Percentiles rank a stretch among this genome's conserved stretches.
phyloP scores from a whole-genome alignment of 2,329 filamentous ascomycete species.

The Achaetomium macrosporum region DNA sequence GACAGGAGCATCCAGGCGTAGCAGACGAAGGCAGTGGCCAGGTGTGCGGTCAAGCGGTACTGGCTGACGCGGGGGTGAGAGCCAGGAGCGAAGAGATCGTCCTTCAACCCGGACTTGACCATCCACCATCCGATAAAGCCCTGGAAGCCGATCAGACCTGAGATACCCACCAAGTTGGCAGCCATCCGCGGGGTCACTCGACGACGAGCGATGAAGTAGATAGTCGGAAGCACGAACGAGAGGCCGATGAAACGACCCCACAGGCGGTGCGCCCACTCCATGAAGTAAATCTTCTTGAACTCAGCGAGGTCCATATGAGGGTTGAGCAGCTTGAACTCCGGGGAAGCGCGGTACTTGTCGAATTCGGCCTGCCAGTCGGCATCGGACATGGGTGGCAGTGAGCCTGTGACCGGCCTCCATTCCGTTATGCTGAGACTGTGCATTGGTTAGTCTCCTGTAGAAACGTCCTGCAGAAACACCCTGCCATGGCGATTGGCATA shows the following conservation, averaged over 20 bases:
- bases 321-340: constrained; percentile 89
- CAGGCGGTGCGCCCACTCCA: constrained; percentile 95
- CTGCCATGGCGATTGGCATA: constrained; percentile 32
- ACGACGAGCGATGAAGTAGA: constrained; percentile 79
- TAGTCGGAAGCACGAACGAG: constrained; percentile 79
- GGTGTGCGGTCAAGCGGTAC: constrained; percentile 84
- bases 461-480: constrained; percentile 11
- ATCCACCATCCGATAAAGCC: constrained; percentile 99
- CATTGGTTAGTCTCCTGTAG: constrained; percentile 9
- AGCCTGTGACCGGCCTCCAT: constrained; percentile 95
- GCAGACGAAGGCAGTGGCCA: constrained; percentile 85
- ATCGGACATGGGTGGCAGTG: constrained; percentile 70
- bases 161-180: constrained; percentile 72
- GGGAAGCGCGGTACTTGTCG: constrained; percentile 82
- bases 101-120: constrained; percentile 93
- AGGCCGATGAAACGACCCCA: constrained; percentile 92
- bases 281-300: constrained; percentile 98
- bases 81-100: constrained; percentile 88
- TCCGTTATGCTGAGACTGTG: constrained; percentile 90
- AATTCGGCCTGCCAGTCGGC: constrained; percentile 92
- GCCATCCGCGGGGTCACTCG: constrained; percentile 76
- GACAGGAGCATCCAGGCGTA: constrained; percentile 94
- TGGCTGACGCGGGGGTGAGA: constrained; percentile 89
- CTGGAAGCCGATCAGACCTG: constrained; percentile 86
- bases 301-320: constrained; percentile 86